Base-by-base conservation (phyloP, 495 filamentous ascomycete species). In the Neurospora discreta region DNA sequence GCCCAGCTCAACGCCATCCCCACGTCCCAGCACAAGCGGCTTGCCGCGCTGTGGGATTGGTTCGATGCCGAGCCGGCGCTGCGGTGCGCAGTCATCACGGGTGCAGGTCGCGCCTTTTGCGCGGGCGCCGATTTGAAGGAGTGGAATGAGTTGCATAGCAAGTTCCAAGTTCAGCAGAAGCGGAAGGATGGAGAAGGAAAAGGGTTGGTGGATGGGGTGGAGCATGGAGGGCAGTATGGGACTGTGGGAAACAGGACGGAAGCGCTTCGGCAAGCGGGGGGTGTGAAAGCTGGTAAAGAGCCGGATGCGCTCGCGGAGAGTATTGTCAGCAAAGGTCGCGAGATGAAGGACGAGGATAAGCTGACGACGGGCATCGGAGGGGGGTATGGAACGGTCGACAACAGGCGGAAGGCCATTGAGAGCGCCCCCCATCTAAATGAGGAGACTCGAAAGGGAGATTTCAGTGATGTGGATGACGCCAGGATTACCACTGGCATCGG, bases 121-220 rank as follows among this genome's bases (percentile, higher is more conserved):
- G 87, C 85, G 0, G 88, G 87, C 9, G 86, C 86, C 23, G 88
- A 89, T 70, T 78, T 89, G 13, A 85, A 85, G 72, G 84, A 84
- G 77, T 85, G 82, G 83, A 78, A 85, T 68, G 69, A 71, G 9
- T 13, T 36, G 40, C 30, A 69, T 58, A 41, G 23, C n/a, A 39
- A n/a, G 18, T 30, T 60, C 3, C 39, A 39, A 39, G 39, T 2
- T 39, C 52, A 60, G 11, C 15, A 33, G 11, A 20, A 46, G 16
- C 38, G 68, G 18, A 38, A 65, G 46, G 39, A 33, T 20, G 33
- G 33, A 36, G 67, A 80, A 82, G 84, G 81, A 9, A 39, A 39
- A 81, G 81, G 82, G 84, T 70, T 70, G 73, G 15, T 78, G 11
- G 33, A 52, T 16, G 68, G 43, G 39, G 44, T 15, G 20, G 16